phyloP scores from a whole-genome alignment of 2,329 filamentous ascomycete genomes.

The Apiospora aurea region DNA sequence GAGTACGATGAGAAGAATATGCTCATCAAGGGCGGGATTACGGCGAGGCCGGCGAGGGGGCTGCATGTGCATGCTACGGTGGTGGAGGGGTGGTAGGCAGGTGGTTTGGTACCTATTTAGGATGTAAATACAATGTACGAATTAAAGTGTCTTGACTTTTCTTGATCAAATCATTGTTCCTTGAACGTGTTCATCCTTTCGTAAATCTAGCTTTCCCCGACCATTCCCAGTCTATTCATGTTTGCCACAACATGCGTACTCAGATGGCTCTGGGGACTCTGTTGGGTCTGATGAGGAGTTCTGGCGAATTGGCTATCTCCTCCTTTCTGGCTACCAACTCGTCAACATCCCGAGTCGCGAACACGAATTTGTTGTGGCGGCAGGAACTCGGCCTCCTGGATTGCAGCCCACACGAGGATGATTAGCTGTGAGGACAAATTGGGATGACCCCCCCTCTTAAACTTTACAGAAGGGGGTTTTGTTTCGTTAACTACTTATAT shows the following conservation, averaged over 20 bases:
- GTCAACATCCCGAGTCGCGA: conserved; percentile 51
- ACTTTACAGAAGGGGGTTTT: neutral
- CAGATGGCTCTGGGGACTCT: conserved; percentile 29
- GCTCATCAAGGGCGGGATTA: conserved; percentile 73
- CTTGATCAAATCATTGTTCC: neutral
- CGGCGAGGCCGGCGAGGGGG: conserved; percentile 75
- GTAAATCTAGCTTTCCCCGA: neutral
- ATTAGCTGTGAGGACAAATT: neutral
- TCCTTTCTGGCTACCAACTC: conserved; percentile 38
- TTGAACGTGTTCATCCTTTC: neutral
- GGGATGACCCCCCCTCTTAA: neutral
- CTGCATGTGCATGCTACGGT: conserved; percentile 72
- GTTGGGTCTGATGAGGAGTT: conserved; percentile 32
- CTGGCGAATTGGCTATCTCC: conserved; percentile 30
- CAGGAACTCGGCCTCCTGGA: conserved; percentile 35
- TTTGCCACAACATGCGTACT: neutral
- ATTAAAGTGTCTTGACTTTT: neutral
- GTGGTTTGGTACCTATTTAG: too few relatives aligned
- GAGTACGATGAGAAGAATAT: conserved; percentile 72
- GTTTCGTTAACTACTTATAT: neutral
- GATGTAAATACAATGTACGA: neutral
- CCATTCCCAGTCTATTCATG: too few relatives aligned
- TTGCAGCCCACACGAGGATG: conserved; percentile 31
- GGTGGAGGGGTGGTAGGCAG: conserved; percentile 70
- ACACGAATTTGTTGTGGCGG: conserved; percentile 44